Conservation (phyloP, 768 basidiomycete species). For the Daedaleopsis sinensis region DNA sequence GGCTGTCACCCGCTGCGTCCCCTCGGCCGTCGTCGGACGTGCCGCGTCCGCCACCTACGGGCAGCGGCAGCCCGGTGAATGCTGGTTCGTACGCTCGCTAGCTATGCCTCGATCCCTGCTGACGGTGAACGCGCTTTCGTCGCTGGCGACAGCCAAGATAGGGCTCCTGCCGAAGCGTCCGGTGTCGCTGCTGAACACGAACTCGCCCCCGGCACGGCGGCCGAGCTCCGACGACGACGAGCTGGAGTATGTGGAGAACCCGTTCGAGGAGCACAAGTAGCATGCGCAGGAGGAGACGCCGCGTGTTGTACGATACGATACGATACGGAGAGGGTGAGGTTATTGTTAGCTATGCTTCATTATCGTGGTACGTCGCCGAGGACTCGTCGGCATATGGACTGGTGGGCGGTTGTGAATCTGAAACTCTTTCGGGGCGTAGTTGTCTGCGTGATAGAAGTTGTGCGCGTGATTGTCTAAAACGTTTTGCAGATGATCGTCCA, state of each 20-base stretch:
- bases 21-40: conserved; percentile 23
- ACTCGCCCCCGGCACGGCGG: conserved; percentile 35
- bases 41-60: conserved; percentile 27
- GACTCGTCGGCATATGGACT: too few relatives aligned
- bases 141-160: conserved; percentile 51
- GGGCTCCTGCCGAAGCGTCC: conserved; percentile 77
- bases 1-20: conserved; percentile 14
- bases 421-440: too few relatives aligned
- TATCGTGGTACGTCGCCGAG: neutral
- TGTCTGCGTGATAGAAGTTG: too few relatives aligned
- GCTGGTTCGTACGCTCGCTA: conserved; percentile 21
- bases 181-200: conserved; percentile 53
- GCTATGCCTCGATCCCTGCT: neutral
- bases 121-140: too few relatives aligned
- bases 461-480: too few relatives aligned
- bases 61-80: conserved; percentile 28
- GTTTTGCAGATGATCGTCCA: too few relatives aligned
- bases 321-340: neutral
- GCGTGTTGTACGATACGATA: neutral
- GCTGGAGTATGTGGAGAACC: conserved; percentile 76
- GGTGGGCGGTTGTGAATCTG: too few relatives aligned
- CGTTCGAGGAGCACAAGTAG: conserved; percentile 61
- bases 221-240: conserved; percentile 49
- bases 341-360: neutral
- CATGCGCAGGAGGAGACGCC: conserved; percentile 23